phyloP scores from a whole-genome alignment of 1,139 yeast species.

The Pichia sp. region DNA sequence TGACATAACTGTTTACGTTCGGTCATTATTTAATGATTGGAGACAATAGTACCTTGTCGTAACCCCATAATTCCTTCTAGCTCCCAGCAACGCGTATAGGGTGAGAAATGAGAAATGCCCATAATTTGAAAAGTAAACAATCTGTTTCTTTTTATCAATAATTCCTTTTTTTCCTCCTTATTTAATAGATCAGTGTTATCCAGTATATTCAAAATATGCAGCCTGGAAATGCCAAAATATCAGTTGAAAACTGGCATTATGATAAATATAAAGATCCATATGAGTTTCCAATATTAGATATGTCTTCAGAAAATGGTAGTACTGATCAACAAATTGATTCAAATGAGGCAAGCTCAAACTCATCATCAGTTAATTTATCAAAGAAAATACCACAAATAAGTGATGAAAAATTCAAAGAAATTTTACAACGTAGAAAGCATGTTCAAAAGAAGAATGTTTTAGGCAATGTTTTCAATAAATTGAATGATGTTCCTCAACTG shows the following conservation, averaged over 20 bases:
- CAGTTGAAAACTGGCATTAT: conserved; percentile 11
- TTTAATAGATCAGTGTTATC: too few relatives aligned
- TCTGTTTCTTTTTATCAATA: too few relatives aligned
- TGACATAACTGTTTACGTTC: too few relatives aligned
- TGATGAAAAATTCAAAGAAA: conserved; percentile 7
- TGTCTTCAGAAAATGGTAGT: conserved; percentile 5
- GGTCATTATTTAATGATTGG: too few relatives aligned
- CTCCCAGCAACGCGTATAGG: not conserved
- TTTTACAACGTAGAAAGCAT: conserved; percentile 1
- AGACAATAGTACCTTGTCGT: too few relatives aligned
- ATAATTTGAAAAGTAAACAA: not conserved
- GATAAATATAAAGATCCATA: conserved; percentile 12
- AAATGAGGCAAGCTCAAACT: not conserved
- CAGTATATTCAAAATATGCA: too few relatives aligned
- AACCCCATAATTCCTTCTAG: too few relatives aligned
- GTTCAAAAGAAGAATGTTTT: not conserved
- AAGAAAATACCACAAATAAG: conserved; percentile 8
- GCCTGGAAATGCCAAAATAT: not conserved
- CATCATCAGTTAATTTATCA: conserved; percentile 3
- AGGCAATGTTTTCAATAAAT: not conserved
- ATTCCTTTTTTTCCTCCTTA: too few relatives aligned
- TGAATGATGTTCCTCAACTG: conserved; percentile 1
- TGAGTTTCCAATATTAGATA: conserved; percentile 11
- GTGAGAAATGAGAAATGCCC: not conserved
- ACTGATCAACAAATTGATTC: not conserved